phyloP scores from a whole-genome alignment of 2,329 filamentous ascomycete genomes.

The Aspergillus jensenii region DNA sequence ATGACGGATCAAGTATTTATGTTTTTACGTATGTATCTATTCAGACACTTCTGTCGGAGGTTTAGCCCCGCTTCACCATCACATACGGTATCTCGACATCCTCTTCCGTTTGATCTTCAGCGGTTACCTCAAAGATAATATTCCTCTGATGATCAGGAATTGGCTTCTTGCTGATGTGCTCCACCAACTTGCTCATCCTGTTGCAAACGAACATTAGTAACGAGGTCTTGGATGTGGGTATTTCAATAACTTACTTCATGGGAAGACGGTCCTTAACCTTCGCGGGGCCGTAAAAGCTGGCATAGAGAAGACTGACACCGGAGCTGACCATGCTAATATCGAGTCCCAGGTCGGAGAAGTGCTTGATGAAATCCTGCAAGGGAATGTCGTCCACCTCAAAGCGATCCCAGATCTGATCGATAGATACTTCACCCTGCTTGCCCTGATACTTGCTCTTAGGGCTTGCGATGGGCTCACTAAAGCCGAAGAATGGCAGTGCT shows the following conservation, averaged over 20 bases:
- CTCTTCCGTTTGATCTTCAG: conserved; percentile 82
- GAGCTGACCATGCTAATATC: conserved; percentile 91
- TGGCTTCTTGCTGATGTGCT: conserved; percentile 85
- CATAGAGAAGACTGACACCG: conserved; percentile 93
- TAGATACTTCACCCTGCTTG: conserved; percentile 69
- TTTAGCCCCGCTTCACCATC: conserved; percentile 65
- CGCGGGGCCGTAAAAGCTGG: conserved; percentile 82
- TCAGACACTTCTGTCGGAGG: neutral
- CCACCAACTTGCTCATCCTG: conserved; percentile 85
- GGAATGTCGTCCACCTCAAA: conserved; percentile 89
- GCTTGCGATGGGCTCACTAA: conserved; percentile 93
- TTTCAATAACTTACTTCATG: conserved; percentile 58
- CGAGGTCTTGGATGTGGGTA: neutral
- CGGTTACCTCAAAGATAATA: conserved; percentile 93
- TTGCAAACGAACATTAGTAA: conserved; percentile 27
- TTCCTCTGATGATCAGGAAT: conserved; percentile 91
- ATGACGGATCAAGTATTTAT: neutral
- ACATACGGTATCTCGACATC: conserved; percentile 98
- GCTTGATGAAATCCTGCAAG: conserved; percentile 75
- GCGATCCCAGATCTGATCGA: conserved; percentile 98
- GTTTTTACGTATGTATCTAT: neutral
- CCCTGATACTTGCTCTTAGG: conserved; percentile 89
- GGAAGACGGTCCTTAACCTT: conserved; percentile 78
- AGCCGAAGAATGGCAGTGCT: conserved; percentile 94
- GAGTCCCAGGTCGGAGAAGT: conserved; percentile 79